These are phyloP conservation scores for Chlamydomonas reinhardtii DNA, from an alignment of 163 green algal genomes.

Conservation along the genomic window DNA sequence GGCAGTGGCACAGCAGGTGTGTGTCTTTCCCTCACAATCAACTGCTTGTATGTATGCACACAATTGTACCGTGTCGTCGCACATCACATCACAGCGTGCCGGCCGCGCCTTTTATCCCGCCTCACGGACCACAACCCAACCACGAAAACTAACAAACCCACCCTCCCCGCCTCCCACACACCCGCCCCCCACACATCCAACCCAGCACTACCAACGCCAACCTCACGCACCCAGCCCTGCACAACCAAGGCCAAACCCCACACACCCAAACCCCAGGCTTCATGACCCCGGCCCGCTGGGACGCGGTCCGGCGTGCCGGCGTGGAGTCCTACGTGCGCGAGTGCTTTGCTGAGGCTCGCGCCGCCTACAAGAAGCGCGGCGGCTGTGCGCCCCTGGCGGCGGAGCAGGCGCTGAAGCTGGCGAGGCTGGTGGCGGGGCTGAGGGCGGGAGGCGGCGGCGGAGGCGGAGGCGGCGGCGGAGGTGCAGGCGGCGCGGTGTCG, in stretches of 20 bases:
- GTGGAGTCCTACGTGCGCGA: slow-evolving; percentile 47
- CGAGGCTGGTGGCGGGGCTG: slow-evolving; percentile 73
- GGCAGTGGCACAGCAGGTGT: neutral
- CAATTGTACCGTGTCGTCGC: too few relatives aligned
- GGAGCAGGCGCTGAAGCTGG: slow-evolving; percentile 76
- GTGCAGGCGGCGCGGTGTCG: neutral
- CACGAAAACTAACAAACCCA: too few relatives aligned
- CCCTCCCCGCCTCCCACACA: too few relatives aligned
- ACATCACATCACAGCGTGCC: too few relatives aligned
- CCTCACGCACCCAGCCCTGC: too few relatives aligned
- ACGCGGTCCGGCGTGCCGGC: slow-evolving; percentile 10
- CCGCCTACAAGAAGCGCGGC: slow-evolving; percentile 64
- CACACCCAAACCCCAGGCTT: slow-evolving; percentile 5
- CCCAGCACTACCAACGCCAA: too few relatives aligned
- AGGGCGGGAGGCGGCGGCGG: slow-evolving; percentile 62
- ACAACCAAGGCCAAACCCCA: neutral
- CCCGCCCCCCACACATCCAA: too few relatives aligned
- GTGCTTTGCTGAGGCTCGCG: slow-evolving; percentile 55
- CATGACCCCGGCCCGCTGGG: slow-evolving; percentile 44
- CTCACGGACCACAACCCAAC: too few relatives aligned
- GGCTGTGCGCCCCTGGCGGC: slow-evolving; percentile 53
- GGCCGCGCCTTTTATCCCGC: too few relatives aligned
- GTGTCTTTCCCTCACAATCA: neutral
- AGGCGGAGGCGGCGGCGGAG: slow-evolving; percentile 12
- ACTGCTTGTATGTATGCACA: too few relatives aligned